phyloP scores from a whole-genome alignment of 768 basidiomycete species.

The Lactarius hatsudake region DNA sequence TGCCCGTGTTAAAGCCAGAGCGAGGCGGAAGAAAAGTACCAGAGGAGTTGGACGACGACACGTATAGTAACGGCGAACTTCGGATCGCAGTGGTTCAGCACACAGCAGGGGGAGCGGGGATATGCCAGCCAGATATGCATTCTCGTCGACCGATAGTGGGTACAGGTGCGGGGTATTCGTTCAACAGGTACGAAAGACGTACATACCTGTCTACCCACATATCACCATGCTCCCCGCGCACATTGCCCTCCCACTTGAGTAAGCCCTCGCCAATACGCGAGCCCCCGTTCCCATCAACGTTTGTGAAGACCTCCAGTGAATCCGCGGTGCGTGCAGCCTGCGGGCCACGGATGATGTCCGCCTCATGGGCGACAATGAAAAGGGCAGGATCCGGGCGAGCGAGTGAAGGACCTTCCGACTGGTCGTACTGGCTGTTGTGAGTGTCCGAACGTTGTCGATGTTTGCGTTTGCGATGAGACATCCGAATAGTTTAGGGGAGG shows the following conservation, averaged over 20 bases:
- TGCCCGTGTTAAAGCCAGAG: constrained; percentile 11
- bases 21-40: constrained; percentile 24
- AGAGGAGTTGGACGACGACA: not conserved
- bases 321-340: constrained; percentile 40
- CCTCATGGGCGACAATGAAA: constrained; percentile 70
- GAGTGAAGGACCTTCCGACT: not conserved
- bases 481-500: constrained; percentile 4
- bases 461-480: constrained; percentile 29
- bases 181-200: constrained; percentile 28
- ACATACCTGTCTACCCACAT: constrained; percentile 87
- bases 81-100: not conserved
- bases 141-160: not conserved
- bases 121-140: not conserved
- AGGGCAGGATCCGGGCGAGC: constrained; percentile 28
- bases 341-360: constrained; percentile 60
- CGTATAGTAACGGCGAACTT: not conserved
- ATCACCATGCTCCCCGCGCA: constrained; percentile 5
- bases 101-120: not conserved
- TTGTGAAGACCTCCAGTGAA: constrained; percentile 35
- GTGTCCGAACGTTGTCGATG: constrained; percentile 14
- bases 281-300: constrained; percentile 24
- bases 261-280: constrained; percentile 35
- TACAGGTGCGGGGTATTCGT: not conserved
- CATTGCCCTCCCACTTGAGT: constrained; percentile 29
- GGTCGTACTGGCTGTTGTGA: constrained; percentile 6